These are phyloP conservation scores for Pelargonium citronellum DNA, from an alignment of 441 rosid genomes.

Conservation along the genomic window DNA sequence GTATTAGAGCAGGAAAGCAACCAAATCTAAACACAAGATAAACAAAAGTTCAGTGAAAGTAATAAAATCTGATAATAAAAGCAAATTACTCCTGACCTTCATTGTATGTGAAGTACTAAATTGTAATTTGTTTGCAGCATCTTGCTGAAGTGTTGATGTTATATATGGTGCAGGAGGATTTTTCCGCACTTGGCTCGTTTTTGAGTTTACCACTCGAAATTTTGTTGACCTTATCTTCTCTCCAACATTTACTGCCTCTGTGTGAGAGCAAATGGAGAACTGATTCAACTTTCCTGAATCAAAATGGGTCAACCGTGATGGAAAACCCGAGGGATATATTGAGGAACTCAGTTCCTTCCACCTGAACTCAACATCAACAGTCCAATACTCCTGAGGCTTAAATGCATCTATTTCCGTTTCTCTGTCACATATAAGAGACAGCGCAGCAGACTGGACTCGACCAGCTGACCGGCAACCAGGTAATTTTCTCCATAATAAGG, in stretches of 20 bases:
- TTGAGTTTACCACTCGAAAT: constrained; percentile 53
- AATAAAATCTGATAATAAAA: background rate
- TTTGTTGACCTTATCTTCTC: constrained; percentile 41
- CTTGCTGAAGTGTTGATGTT: constrained; percentile 98
- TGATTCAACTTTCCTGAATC: constrained; percentile 67
- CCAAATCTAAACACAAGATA: background rate
- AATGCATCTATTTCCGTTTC: constrained; percentile 98
- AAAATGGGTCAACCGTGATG: constrained; percentile 62
- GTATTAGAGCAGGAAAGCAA: background rate
- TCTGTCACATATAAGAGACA: constrained; percentile 87
- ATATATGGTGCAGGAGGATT: constrained; percentile 93
- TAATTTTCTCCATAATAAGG: constrained; percentile 89
- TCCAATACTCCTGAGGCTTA: constrained; percentile 84
- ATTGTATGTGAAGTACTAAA: constrained; percentile 68
- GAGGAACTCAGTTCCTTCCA: constrained; percentile 28
- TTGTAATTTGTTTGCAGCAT: constrained; percentile 88
- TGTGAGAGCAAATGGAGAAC: constrained; percentile 57
- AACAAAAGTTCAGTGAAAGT: background rate
- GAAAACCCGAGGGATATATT: constrained; percentile 28
- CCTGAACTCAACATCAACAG: constrained; percentile 45
- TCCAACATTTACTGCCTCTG: constrained; percentile 52
- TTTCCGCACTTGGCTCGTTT: constrained; percentile 50
- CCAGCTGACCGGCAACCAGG: constrained; percentile 99
- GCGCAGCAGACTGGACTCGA: constrained; percentile 96
- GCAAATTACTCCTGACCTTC: constrained; percentile 51